Base-by-base conservation (phyloP, 768 basidiomycete species). In the Amanita pseudoporphyria region DNA sequence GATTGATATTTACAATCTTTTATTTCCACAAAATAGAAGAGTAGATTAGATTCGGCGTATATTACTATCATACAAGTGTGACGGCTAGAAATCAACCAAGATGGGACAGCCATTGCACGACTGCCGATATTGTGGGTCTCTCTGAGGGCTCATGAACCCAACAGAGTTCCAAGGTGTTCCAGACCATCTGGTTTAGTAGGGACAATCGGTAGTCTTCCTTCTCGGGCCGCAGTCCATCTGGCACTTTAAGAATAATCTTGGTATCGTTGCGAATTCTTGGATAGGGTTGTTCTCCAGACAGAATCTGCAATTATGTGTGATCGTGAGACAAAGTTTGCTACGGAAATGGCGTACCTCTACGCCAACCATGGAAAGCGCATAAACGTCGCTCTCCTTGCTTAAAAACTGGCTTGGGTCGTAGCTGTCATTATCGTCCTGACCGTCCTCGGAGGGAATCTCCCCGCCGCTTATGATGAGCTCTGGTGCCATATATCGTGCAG, bases 401-500 rank as follows among this genome's bases (percentile, higher is more conserved):
- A 50, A 60, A 64, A 1, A 69, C 74, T 13, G 78, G 74, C 49
- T 77, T 72, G 0, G 68, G 66, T 13, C 74, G 74, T 5, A 64
- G 55, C 2, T 53, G 47, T 70, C 65, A 47, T 42, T 40, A 9
- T n/a, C n/a, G n/a, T n/a, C n/a, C n/a, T n/a, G n/a, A n/a, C 19
- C 40, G 9, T n/a, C 16, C 9, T 36, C 49, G 22, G 49, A 18
- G n/a, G n/a, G n/a, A 5, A 41, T 19, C 12, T 76, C 69, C 3
- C 73, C 70, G 32, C 77, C 70, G 0, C 73, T 70, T 30, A 70
- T 56, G 12, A 81, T 64, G 37, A 81, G 58, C 57, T 81, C 80
- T 14, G 80, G 80, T 0, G 80, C 80, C 74, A 77, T 74, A 71
- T 74, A 77, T 21, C 74, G 59, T 6, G 71, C 72, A 2, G 72